Percentiles rank a stretch among this genome's conserved stretches.
These are phyloP conservation scores for Nicotiana benthamiana DNA, from an alignment of 257 asterid species.

Conservation along the genomic window DNA sequence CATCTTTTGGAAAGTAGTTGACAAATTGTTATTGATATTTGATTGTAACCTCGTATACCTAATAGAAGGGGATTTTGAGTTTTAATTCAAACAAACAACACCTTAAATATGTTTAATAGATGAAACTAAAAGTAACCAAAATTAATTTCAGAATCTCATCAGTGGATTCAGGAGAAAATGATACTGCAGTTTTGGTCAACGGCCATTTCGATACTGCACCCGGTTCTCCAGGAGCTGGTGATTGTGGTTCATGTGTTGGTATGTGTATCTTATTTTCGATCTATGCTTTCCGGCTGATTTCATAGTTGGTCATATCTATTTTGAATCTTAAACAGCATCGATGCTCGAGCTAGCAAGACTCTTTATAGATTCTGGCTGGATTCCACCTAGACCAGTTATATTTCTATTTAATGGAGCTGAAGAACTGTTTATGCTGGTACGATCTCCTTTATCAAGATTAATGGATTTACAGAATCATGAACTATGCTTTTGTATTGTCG, in stretches of 20 bases:
- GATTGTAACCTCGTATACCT: background rate
- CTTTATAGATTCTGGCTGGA: slow-evolving; percentile 82
- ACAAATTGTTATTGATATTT: background rate
- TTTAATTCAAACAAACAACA: background rate
- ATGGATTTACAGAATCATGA: background rate
- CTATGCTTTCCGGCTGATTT: background rate
- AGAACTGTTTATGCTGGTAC: slow-evolving; percentile 95
- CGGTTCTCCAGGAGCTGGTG: slow-evolving; percentile 99
- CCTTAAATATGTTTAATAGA: background rate
- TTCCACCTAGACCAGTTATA: slow-evolving; percentile 82
- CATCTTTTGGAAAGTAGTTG: background rate
- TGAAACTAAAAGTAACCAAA: background rate
- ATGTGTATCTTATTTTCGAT: slow-evolving; percentile 18
- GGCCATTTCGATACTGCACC: slow-evolving; percentile 89
- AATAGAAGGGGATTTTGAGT: background rate
- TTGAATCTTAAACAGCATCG: slow-evolving; percentile 59
- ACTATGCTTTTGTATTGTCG: background rate
- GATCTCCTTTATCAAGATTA: slow-evolving; percentile 10
- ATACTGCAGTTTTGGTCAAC: slow-evolving; percentile 74
- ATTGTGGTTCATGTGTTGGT: slow-evolving; percentile 99
- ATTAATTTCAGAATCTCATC: slow-evolving; percentile 67
- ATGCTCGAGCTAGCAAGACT: slow-evolving; percentile 89
- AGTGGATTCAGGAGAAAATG: slow-evolving; percentile 54
- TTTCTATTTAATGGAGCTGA: slow-evolving; percentile 98
- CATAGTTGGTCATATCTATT: background rate